Evolutionary conservation across 306 rosid genomes (phyloP).

Genomic region (Coriaria nepalensis): DNA sequence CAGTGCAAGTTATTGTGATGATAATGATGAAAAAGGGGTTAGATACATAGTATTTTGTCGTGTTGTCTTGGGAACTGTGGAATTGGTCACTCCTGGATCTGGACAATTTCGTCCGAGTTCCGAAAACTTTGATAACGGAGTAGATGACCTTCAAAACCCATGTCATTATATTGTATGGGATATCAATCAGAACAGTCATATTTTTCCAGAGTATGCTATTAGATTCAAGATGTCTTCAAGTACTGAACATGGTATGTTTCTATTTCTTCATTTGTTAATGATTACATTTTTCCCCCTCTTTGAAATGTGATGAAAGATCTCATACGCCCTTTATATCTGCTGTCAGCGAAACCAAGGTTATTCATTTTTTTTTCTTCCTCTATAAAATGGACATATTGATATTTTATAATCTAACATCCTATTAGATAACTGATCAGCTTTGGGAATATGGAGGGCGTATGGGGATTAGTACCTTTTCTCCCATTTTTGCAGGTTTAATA

Average conservation of each 20-base stretch:
- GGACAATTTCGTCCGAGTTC: slow-evolving; percentile 21
- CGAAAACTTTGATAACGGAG: slow-evolving; percentile 19
- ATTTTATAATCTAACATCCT: too few species aligned
- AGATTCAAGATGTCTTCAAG: slow-evolving; percentile 17
- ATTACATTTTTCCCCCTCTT: not conserved
- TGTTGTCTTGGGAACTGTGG: slow-evolving; percentile 22
- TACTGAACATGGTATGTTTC: slow-evolving; percentile 13
- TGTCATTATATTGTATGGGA: slow-evolving; percentile 17
- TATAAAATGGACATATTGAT: too few species aligned
- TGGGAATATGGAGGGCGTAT: not conserved
- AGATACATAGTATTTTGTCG: slow-evolving; percentile 19
- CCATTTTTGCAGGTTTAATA: not conserved
- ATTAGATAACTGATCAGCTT: too few species aligned
- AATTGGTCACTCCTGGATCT: slow-evolving; percentile 17
- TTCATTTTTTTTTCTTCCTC: too few species aligned
- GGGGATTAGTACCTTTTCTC: not conserved
- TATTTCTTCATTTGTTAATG: slow-evolving; percentile 7
- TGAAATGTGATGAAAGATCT: too few species aligned
- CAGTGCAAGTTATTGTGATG: slow-evolving; percentile 20
- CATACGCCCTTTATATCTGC: too few species aligned
- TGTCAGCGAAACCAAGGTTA: too few species aligned
- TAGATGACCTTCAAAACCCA: slow-evolving; percentile 25
- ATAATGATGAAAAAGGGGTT: slow-evolving; percentile 19
- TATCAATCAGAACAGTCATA: slow-evolving; percentile 19
- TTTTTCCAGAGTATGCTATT: slow-evolving; percentile 19